Evolutionary conservation across 148 eudicot species (phyloP).

Genomic region (Hydrangea macrophylla): DNA sequence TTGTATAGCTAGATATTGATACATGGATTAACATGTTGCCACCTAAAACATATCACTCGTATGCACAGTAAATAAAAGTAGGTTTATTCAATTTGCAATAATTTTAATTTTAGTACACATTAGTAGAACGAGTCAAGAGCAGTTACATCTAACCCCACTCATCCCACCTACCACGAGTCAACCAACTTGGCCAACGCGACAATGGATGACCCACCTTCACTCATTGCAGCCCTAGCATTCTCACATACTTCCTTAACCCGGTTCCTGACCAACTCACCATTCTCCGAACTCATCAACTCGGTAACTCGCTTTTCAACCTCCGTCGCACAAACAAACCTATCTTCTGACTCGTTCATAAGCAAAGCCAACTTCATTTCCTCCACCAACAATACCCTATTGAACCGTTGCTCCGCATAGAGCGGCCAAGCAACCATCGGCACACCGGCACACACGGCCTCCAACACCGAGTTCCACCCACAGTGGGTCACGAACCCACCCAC

Average conservation of each 20-base stretch:
- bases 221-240: conserved; percentile 21
- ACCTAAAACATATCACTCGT: too few species aligned
- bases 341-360: conserved; percentile 27
- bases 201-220: conserved; percentile 27
- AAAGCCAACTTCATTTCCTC: conserved; percentile 39
- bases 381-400: conserved; percentile 40
- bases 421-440: conserved; percentile 62
- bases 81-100: too few species aligned
- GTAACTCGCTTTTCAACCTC: conserved; percentile 40
- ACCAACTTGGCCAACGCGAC: conserved; percentile 20
- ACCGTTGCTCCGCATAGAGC: conserved; percentile 44
- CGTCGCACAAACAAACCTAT: conserved; percentile 29
- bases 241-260: conserved; percentile 11
- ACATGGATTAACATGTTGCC: too few species aligned
- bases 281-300: conserved; percentile 34
- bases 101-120: too few species aligned
- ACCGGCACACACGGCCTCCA: conserved; percentile 43
- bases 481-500: conserved; percentile 69
- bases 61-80: too few species aligned
- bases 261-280: conserved; percentile 21
- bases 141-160: too few species aligned
- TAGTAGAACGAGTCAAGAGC: too few species aligned
- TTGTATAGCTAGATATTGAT: too few species aligned
- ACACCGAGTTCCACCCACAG: conserved; percentile 59
- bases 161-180: background rate